These are phyloP conservation scores for Alternaria sp. DNA, from an alignment of 2,329 filamentous ascomycete genomes.

Conservation along the genomic window DNA sequence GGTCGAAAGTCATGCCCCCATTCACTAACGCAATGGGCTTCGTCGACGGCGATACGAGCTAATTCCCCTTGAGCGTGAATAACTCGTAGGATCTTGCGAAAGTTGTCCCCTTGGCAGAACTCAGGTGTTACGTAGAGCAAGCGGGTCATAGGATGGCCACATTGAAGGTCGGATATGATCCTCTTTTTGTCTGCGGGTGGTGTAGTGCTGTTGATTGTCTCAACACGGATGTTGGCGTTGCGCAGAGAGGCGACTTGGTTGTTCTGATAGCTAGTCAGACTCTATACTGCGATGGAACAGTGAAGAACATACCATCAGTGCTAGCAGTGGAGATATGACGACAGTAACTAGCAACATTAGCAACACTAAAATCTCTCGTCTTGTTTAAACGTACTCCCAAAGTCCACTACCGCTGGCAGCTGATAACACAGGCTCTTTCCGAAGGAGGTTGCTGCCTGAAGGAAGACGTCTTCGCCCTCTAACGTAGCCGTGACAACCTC, in stretches of 20 bases:
- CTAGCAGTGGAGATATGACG: constrained; percentile 86
- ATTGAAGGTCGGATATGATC: constrained; percentile 83
- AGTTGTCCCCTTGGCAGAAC: constrained; percentile 78
- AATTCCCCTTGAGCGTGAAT: constrained; percentile 84
- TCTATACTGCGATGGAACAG: not conserved
- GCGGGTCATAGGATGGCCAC: constrained; percentile 82
- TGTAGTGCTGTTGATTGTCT: constrained; percentile 87
- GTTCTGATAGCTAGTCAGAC: constrained; percentile 62
- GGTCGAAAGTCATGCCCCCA: constrained; percentile 98
- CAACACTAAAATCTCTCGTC: not conserved
- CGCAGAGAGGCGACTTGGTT: constrained; percentile 88
- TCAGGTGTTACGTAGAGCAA: constrained; percentile 95
- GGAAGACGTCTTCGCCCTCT: constrained; percentile 86
- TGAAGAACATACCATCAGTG: constrained; percentile 75
- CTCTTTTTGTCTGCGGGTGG: constrained; percentile 67
- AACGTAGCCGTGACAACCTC: constrained; percentile 87
- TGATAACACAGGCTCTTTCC: constrained; percentile 95
- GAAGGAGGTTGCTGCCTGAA: constrained; percentile 90
- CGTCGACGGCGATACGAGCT: constrained; percentile 88
- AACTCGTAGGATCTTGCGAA: constrained; percentile 75
- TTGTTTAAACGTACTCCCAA: constrained; percentile 72
- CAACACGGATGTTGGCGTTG: constrained; percentile 77
- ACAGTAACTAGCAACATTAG: constrained; percentile 72
- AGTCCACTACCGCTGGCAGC: constrained; percentile 84
- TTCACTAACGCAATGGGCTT: constrained; percentile 97